Base-by-base conservation (phyloP, 805 yeast species). In the Candida boidinii region DNA sequence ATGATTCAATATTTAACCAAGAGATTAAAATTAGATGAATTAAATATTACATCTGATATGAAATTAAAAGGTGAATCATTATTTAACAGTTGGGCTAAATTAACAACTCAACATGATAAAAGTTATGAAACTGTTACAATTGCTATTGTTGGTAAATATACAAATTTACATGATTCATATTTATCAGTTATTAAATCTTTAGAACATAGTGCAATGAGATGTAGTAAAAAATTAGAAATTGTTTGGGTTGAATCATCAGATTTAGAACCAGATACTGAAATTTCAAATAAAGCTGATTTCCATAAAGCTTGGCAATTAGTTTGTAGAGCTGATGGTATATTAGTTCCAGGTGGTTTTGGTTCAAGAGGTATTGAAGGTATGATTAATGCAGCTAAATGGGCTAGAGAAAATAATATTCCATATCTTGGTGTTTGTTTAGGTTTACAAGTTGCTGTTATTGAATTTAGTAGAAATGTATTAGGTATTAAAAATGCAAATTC, bases 271-370 rank as follows among this genome's bases (percentile, higher is more conserved):
- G 79, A 73, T 41, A 64, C 78, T 28, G 78, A 76, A 55, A 64
- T 64, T 20, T 48, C 64, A 19, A 73, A 78, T 49, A 82, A 86
- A 62, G 76, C 79, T 36, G 73, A 75, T 48, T 88, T 82, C 68
- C 95, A 90, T 60, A 80, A 82, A 59, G 95, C 97, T 33, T 92
- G 98, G 99, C 90, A 86, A 50, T 66, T 70, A 46, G 78, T 92
- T 43, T 84, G 95, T 56, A 76, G 81, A 49, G 95, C 97, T 17
- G 95, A 92, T 59, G 97, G 98, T 60, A 82, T 92, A 43, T 71
- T 92, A 38, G 96, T 92, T 37, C 98, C 99, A 25, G 99, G 99
- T 54, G 99, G 99, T 2, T 92, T 92, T 53, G 99, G 99, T 38
- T 62, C 76, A 31, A 80, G 99, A 60, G 99, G 99, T 62, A 85